Percentiles rank a stretch among this genome's conserved stretches.
phyloP scores from a whole-genome alignment of 106 monocot species.

The Dioscorea alata region DNA sequence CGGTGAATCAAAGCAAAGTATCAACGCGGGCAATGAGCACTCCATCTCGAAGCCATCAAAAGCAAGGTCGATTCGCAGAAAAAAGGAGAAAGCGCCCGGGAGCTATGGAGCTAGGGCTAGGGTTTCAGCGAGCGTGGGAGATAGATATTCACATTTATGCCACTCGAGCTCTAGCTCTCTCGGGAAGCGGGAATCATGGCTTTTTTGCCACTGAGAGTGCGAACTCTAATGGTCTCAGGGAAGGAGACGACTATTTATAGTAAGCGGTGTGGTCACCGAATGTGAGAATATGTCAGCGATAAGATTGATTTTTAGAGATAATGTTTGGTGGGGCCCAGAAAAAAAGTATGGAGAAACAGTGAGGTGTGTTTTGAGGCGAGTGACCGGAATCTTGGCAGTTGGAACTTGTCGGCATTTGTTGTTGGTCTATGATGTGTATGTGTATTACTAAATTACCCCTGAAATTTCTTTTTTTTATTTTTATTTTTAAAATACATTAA shows the following conservation, averaged over 20 bases:
- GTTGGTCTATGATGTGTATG: neutral
- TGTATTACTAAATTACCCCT: neutral
- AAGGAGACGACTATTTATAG: constrained; percentile 14
- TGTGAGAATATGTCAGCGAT: neutral
- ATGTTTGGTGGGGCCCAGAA: neutral
- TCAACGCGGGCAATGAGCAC: neutral
- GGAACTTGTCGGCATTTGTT: neutral
- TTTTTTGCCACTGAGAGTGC: constrained; percentile 30
- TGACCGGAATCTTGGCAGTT: neutral
- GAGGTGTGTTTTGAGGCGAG: neutral
- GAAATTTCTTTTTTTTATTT: no score
- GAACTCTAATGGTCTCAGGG: neutral
- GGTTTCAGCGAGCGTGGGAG: constrained; percentile 1
- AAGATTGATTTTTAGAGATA: neutral
- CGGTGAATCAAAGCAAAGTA: neutral
- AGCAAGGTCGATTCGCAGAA: no score
- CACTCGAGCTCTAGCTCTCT: constrained; percentile 10
- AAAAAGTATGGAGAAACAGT: no score
- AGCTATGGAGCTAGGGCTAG: neutral
- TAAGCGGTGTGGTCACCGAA: constrained; percentile 7
- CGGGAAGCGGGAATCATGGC: constrained; percentile 20
- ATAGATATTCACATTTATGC: neutral
- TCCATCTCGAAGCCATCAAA: neutral
- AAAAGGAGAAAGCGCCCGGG: neutral
- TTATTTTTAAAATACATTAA: no score